These are phyloP conservation scores for Eimeria praecox DNA, from an alignment of 169 alveolate species.

Conservation along the genomic window DNA sequence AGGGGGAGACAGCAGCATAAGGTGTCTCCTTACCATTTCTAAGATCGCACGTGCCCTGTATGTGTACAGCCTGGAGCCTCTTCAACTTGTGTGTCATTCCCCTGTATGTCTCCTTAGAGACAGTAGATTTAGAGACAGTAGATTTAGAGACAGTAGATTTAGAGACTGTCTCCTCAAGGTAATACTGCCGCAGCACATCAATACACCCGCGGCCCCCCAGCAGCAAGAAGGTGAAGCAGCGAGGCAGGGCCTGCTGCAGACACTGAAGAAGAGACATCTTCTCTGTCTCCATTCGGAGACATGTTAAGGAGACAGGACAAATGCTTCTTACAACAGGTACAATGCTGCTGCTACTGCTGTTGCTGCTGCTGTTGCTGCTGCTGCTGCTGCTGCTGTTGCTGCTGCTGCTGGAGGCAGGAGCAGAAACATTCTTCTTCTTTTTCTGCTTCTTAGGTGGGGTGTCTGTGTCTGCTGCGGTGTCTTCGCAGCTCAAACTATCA, in stretches of 20 bases:
- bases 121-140: no score
- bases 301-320: not conserved
- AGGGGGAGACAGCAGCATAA: no score
- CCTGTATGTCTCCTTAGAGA: not conserved
- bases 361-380: constrained; percentile 5
- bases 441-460: not conserved
- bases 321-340: not conserved
- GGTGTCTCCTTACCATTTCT: not conserved
- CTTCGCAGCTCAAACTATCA: not conserved
- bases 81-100: not conserved
- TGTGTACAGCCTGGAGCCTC: not conserved
- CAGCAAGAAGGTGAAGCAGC: constrained; percentile 7
- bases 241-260: not conserved
- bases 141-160: no score
- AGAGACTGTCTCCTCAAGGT: not conserved
- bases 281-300: not conserved
- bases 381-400: not conserved
- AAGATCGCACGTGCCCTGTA: constrained; percentile 20
- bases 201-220: constrained; percentile 38
- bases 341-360: not conserved
- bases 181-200: constrained; percentile 45
- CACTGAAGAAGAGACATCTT: not conserved
- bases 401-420: not conserved
- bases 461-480: constrained; percentile 1
- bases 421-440: not conserved